These are phyloP conservation scores for Pichia sp. DNA, from an alignment of 1,139 yeast genomes.

Conservation along the genomic window DNA sequence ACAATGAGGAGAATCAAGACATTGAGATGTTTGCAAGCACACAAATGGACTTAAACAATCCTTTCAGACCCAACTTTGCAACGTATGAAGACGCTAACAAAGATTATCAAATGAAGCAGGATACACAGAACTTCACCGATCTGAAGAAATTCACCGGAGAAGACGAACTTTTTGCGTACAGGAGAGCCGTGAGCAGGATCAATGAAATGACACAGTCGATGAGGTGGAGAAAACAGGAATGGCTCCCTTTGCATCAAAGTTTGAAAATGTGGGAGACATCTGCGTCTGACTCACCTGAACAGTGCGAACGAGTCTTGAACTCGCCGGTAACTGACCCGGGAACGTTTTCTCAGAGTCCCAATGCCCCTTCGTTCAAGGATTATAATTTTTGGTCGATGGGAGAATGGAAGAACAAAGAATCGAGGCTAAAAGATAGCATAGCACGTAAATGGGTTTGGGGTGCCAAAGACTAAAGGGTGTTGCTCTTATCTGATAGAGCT, in stretches of 20 bases:
- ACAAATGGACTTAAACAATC: constrained; percentile 48
- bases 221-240: constrained; percentile 41
- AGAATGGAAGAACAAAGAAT: constrained; percentile 44
- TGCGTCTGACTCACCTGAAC: neutral
- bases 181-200: constrained; percentile 61
- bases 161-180: constrained; percentile 69
- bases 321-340: neutral
- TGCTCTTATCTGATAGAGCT: too few species aligned
- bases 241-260: constrained; percentile 47
- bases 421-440: constrained; percentile 39
- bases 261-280: constrained; percentile 59
- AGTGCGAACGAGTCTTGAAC: neutral
- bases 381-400: constrained; percentile 65
- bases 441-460: constrained; percentile 45
- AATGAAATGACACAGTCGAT: constrained; percentile 57
- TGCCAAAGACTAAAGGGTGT: neutral
- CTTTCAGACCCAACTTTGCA: constrained; percentile 63
- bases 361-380: constrained; percentile 42
- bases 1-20: constrained; percentile 31
- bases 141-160: constrained; percentile 63
- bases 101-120: constrained; percentile 16
- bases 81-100: constrained; percentile 40
- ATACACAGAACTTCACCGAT: constrained; percentile 35
- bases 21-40: constrained; percentile 67
- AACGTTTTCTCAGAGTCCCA: neutral